A percentile compares a stretch with the other conserved stretches of the same genome.
Conservation (phyloP, 2,329 filamentous ascomycete genomes). For the Trichophyton rubrum region DNA sequence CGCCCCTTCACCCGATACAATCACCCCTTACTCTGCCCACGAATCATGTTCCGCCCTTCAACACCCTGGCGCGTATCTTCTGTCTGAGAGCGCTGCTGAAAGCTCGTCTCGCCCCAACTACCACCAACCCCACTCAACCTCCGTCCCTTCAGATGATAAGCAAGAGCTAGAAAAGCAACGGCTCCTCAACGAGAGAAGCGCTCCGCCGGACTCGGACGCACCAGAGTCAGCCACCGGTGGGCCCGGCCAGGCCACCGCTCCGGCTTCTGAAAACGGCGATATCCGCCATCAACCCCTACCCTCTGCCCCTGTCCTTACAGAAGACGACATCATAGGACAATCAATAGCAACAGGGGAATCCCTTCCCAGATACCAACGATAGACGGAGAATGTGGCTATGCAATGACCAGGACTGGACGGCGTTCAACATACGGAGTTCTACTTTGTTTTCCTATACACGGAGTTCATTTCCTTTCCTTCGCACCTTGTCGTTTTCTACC, state of each 20-base stretch:
- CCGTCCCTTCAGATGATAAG: constrained; percentile 52
- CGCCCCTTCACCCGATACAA: constrained; percentile 21
- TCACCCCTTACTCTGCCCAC: constrained; percentile 14
- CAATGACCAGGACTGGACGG: not conserved
- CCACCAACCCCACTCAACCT: constrained; percentile 1
- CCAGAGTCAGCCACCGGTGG: constrained; percentile 10
- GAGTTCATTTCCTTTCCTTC: not conserved
- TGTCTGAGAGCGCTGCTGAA: constrained; percentile 16
- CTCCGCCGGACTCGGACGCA: constrained; percentile 33
- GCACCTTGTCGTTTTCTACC: not conserved
- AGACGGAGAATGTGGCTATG: not conserved
- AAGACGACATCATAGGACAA: constrained; percentile 39
- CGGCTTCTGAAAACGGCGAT: constrained; percentile 13
- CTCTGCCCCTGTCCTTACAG: constrained; percentile 41
- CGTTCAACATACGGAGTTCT: not conserved
- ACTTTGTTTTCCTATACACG: not conserved
- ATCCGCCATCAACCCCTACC: not conserved
- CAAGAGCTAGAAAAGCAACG: constrained; percentile 59
- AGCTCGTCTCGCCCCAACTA: constrained; percentile 27
- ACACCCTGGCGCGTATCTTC: constrained; percentile 5
- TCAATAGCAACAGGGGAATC: constrained; percentile 28
- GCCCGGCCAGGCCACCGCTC: constrained; percentile 9
- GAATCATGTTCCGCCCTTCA: constrained; percentile 3
- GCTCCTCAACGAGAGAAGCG: constrained; percentile 52
- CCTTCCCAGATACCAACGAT: constrained; percentile 34